These are phyloP conservation scores for Balakata baccata DNA, from an alignment of 345 rosid genomes.

Conservation along the genomic window DNA sequence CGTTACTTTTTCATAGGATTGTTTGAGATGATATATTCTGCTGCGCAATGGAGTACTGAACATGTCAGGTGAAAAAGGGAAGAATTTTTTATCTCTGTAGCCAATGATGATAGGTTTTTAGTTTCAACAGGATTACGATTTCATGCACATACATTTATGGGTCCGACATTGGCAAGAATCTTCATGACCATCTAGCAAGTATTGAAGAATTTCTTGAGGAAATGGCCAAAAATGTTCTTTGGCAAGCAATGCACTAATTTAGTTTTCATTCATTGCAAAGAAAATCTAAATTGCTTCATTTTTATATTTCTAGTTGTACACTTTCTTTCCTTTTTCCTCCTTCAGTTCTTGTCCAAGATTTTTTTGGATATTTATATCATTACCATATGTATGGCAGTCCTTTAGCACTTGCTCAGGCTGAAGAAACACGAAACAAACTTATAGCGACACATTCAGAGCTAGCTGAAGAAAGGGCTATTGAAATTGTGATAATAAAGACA, in stretches of 20 bases:
- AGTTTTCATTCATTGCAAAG: not conserved
- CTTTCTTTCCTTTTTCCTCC: not conserved
- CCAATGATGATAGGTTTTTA: not conserved
- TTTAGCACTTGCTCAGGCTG: conserved; percentile 94
- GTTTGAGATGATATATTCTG: not conserved
- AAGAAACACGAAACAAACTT: conserved; percentile 83
- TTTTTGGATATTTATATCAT: conserved; percentile 23
- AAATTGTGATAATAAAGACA: conserved; percentile 87
- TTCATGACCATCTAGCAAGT: not conserved
- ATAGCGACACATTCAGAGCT: conserved; percentile 69
- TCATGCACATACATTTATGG: not conserved
- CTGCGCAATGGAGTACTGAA: not conserved
- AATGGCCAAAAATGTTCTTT: not conserved
- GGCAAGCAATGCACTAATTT: not conserved
- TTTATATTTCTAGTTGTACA: not conserved
- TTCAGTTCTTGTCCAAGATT: not conserved
- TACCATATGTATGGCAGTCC: conserved; percentile 64
- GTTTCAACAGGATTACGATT: not conserved
- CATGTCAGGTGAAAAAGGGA: not conserved
- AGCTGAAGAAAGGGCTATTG: conserved; percentile 80
- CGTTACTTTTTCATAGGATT: not conserved
- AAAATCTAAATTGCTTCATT: not conserved
- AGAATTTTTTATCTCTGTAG: not conserved
- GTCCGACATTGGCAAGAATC: not conserved
- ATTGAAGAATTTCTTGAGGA: not conserved